Evolutionary conservation across 208 protist genomes (phyloP).

Genomic region (Endotrypanum monterogeii): DNA sequence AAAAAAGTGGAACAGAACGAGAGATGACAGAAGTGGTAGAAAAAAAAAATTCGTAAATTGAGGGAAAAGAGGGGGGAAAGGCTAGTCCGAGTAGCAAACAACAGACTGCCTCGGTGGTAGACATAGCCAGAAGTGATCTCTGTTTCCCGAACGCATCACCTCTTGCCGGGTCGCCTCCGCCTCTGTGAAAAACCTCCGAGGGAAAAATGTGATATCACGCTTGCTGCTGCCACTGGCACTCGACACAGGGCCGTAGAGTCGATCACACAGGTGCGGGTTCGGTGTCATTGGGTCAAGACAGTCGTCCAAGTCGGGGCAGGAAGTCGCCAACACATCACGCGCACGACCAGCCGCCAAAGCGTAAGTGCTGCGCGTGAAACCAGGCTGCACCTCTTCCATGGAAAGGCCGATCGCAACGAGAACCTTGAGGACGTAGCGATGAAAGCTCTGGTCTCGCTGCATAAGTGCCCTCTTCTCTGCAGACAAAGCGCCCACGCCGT

Average conservation of each 20-base stretch:
- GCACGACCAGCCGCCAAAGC: slow-evolving; percentile 27
- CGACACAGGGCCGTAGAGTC: slow-evolving; percentile 9
- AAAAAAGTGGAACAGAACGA: neutral
- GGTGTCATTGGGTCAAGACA: slow-evolving; percentile 9
- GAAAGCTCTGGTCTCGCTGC: slow-evolving; percentile 39
- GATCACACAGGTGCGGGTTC: slow-evolving; percentile 21
- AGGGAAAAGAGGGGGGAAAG: neutral
- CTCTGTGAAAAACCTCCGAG: slow-evolving; percentile 37
- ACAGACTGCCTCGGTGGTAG: slow-evolving; percentile 53
- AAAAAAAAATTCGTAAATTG: too few species aligned
- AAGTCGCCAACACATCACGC: slow-evolving; percentile 38
- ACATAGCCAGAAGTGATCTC: slow-evolving; percentile 35
- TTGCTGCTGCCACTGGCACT: neutral
- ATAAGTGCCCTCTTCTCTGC: slow-evolving; percentile 25
- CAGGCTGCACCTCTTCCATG: slow-evolving; percentile 49
- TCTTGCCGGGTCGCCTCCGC: slow-evolving; percentile 29
- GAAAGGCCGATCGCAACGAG: slow-evolving; percentile 56
- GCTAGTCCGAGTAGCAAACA: slow-evolving; percentile 29
- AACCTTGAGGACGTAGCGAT: slow-evolving; percentile 55
- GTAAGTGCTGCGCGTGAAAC: slow-evolving; percentile 46
- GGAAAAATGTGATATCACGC: slow-evolving; percentile 49
- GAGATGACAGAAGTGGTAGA: neutral
- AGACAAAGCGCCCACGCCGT: slow-evolving; percentile 10
- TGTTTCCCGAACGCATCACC: slow-evolving; percentile 11
- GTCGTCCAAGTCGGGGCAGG: slow-evolving; percentile 32